A percentile compares a stretch with the other conserved stretches of the same genome.
Evolutionary conservation across 495 filamentous ascomycete genomes (phyloP).

Genomic region (Penicillium tannophilum): DNA sequence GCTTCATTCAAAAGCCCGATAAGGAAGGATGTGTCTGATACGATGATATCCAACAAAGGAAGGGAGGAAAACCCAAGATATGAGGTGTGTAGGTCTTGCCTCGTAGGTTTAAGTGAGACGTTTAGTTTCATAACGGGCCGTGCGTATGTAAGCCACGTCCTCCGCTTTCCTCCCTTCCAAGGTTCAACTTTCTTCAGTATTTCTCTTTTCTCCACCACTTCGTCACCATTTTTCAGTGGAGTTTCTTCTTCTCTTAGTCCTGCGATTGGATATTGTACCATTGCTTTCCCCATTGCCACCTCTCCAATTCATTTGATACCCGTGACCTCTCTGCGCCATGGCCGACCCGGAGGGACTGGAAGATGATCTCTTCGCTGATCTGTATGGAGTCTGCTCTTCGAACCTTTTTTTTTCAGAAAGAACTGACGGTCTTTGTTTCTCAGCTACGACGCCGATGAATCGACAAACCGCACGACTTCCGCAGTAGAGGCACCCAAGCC

Average conservation of each 20-base stretch:
- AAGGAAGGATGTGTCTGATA: not conserved
- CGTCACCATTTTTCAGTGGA: not conserved
- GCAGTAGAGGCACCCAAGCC: constrained; percentile 36
- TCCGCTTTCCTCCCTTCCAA: constrained; percentile 25
- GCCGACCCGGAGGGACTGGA: constrained; percentile 88
- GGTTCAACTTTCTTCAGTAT: constrained; percentile 11
- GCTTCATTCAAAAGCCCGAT: not conserved
- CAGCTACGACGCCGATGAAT: constrained; percentile 89
- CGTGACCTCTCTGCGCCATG: constrained; percentile 51
- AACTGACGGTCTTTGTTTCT: constrained; percentile 11
- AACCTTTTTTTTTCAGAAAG: not conserved
- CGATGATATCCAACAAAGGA: not conserved
- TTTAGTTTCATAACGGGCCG: constrained; percentile 1
- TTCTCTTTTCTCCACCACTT: constrained; percentile 1
- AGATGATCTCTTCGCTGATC: constrained; percentile 97
- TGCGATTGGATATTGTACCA: not conserved
- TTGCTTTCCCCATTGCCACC: constrained; percentile 10
- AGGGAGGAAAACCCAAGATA: not conserved
- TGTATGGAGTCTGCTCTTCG: constrained; percentile 59
- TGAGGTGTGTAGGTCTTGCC: not conserved
- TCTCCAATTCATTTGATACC: not conserved
- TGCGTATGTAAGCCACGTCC: constrained; percentile 25
- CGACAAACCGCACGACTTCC: constrained; percentile 44
- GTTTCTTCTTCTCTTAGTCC: not conserved
- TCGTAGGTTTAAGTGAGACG: not conserved